A percentile compares a stretch with the other conserved stretches of the same genome.
Evolutionary conservation across 441 rosid species (phyloP).

Genomic region (Populus hybrid): DNA sequence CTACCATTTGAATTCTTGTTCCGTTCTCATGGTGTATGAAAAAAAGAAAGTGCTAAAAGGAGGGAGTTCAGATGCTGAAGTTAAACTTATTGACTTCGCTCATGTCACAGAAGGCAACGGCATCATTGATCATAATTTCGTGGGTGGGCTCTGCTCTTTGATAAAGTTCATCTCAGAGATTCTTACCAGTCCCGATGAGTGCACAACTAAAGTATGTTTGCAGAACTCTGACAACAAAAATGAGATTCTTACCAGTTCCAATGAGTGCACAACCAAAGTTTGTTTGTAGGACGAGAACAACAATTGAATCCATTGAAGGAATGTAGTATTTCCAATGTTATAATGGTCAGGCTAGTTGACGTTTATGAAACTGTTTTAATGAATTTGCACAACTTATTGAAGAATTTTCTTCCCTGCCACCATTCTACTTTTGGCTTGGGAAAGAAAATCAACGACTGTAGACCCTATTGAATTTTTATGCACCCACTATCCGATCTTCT

Average conservation of each 20-base stretch:
- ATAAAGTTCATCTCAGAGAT: slow-evolving; percentile 28
- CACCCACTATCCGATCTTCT: neutral
- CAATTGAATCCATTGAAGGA: slow-evolving; percentile 18
- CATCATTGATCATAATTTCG: too few species aligned
- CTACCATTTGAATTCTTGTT: too few species aligned
- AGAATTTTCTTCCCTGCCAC: neutral
- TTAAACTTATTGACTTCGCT: too few species aligned
- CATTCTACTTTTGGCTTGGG: neutral
- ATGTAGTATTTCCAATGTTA: neutral
- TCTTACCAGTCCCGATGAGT: slow-evolving; percentile 44
- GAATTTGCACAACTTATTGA: slow-evolving; percentile 5
- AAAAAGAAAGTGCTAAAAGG: too few species aligned
- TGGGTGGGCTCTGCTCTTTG: too few species aligned
- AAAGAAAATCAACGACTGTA: neutral
- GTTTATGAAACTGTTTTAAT: neutral
- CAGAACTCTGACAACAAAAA: slow-evolving; percentile 17
- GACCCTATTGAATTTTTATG: neutral
- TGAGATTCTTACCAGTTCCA: too few species aligned
- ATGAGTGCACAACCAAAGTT: too few species aligned
- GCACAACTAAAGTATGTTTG: slow-evolving; percentile 27
- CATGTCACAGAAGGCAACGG: too few species aligned
- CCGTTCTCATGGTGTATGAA: too few species aligned
- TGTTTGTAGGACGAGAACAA: neutral
- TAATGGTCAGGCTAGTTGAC: neutral
- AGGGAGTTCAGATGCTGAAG: too few species aligned